Evolutionary conservation across 441 rosid genomes (phyloP).

Genomic region (Populus trichocarpa): DNA sequence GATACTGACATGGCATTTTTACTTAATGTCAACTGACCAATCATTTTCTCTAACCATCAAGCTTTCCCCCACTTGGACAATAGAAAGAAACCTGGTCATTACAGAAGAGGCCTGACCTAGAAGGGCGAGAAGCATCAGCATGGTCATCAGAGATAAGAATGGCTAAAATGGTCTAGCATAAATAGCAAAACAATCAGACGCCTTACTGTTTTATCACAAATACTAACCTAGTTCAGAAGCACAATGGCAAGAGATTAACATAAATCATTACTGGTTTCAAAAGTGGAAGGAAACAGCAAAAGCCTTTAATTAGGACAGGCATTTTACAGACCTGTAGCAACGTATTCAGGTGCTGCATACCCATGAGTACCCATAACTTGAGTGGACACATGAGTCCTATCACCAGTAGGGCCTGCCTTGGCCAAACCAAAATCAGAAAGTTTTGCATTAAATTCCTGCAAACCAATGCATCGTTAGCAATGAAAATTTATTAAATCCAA

Average conservation of each 20-base stretch:
- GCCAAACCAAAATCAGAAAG: conserved; percentile 97
- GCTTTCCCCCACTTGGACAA: neutral
- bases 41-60: neutral
- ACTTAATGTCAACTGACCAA: neutral
- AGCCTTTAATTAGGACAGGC: neutral
- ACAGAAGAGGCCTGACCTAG: neutral
- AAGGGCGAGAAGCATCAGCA: neutral
- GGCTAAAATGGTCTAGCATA: neutral
- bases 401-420: conserved; percentile 90
- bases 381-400: conserved; percentile 81
- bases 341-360: conserved; percentile 91
- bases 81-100: neutral
- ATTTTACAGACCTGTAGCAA: conserved; percentile 62
- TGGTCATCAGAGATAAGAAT: conserved; percentile 6
- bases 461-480: conserved; percentile 13
- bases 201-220: neutral
- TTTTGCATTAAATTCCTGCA: conserved; percentile 86
- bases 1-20: neutral
- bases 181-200: conserved; percentile 3
- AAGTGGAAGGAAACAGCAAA: neutral
- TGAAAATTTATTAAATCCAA: neutral
- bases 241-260: neutral
- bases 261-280: neutral
- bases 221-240: neutral
- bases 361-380: conserved; percentile 90